These are phyloP conservation scores for Lepidium africanum DNA, from an alignment of 345 rosid species.

Conservation along the genomic window DNA sequence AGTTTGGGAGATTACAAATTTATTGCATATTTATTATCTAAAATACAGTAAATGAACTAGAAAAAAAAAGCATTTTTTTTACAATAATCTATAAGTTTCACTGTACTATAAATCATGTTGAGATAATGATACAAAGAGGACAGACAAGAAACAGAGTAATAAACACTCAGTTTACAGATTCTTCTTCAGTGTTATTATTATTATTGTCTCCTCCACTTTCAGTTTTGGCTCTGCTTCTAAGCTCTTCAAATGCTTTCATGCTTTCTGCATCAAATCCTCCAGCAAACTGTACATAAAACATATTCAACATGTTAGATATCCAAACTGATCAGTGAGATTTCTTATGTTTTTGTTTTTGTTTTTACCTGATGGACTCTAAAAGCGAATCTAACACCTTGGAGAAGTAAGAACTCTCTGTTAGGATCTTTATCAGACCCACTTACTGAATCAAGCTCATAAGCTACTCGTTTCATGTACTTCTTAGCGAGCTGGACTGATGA, in stretches of 20 bases:
- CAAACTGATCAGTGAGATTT: not conserved
- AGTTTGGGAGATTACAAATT: constrained; percentile 26
- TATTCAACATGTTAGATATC: not conserved
- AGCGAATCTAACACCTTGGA: constrained; percentile 94
- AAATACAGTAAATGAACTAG: not conserved
- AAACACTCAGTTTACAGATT: constrained; percentile 22
- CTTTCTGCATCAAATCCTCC: constrained; percentile 98
- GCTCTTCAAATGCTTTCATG: constrained; percentile 97
- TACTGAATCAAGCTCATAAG: constrained; percentile 72
- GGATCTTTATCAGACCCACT: constrained; percentile 85
- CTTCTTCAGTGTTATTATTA: constrained; percentile 5
- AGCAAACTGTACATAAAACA: constrained; percentile 55
- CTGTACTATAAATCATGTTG: constrained; percentile 22
- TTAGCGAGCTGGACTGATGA: constrained; percentile 90
- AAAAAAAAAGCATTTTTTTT: not conserved
- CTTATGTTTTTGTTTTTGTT: not conserved
- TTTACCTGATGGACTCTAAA: constrained; percentile 97
- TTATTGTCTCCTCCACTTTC: constrained; percentile 34
- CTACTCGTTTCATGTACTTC: constrained; percentile 93
- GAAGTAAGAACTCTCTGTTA: constrained; percentile 81
- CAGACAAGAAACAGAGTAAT: not conserved
- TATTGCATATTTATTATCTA: constrained; percentile 17
- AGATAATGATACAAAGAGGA: constrained; percentile 1
- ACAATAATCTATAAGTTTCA: constrained; percentile 2
- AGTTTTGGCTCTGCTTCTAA: constrained; percentile 62